Percentiles rank a stretch among this genome's conserved stretches.
These are phyloP conservation scores for Diutina neorugosa DNA, from an alignment of 1,139 yeast genomes.

Conservation along the genomic window DNA sequence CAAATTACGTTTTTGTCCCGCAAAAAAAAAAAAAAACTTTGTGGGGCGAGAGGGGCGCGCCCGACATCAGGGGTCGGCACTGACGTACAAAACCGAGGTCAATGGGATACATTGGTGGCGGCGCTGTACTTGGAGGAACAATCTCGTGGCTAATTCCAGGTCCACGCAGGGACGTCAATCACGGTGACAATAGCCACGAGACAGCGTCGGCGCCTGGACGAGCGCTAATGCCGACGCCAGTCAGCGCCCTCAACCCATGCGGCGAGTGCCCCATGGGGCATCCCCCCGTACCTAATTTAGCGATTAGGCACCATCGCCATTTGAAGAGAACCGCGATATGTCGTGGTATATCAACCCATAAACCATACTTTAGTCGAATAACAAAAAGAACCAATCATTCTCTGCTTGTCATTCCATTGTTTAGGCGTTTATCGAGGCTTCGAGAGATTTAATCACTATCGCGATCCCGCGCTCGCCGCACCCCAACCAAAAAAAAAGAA, in stretches of 20 bases:
- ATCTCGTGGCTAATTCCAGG: neutral
- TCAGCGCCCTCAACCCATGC: neutral
- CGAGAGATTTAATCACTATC: no score
- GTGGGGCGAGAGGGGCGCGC: neutral
- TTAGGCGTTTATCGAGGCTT: no score
- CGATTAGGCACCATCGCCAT: no score
- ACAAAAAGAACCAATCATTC: no score
- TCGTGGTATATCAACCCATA: no score
- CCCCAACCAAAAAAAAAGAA: no score
- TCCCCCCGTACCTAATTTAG: neutral
- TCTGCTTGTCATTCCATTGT: no score
- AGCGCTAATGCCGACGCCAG: neutral
- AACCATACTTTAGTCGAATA: no score
- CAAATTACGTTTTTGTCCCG: neutral
- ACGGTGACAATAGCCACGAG: neutral
- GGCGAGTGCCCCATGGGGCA: neutral
- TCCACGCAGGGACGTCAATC: neutral
- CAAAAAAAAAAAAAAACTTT: no score
- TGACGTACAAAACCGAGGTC: neutral
- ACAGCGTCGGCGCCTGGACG: neutral
- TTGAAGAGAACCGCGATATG: no score
- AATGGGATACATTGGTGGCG: neutral
- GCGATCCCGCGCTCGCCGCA: no score
- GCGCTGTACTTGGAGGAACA: no score
- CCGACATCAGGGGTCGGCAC: neutral